These are phyloP conservation scores for Malus hybrid DNA, from an alignment of 331 rosid genomes.

Conservation along the genomic window DNA sequence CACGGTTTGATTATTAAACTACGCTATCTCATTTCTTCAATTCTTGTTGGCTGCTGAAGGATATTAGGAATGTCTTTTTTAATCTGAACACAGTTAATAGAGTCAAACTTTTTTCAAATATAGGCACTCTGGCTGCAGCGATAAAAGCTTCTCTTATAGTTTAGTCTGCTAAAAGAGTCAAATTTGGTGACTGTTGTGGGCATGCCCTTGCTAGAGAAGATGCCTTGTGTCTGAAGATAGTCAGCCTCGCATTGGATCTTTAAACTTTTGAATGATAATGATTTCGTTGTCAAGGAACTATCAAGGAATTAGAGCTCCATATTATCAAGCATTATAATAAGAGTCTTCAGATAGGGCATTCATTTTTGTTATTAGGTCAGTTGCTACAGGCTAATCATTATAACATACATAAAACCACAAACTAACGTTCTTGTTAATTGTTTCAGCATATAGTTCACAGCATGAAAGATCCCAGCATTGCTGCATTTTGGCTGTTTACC, in stretches of 20 bases:
- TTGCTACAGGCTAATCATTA: background rate
- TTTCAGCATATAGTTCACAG: conserved; percentile 80
- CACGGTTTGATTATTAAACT: background rate
- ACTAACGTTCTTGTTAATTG: conserved; percentile 2
- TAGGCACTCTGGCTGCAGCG: background rate
- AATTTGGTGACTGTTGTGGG: background rate
- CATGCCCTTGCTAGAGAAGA: background rate
- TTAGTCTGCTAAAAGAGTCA: background rate
- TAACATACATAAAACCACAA: background rate
- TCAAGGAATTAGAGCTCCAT: background rate
- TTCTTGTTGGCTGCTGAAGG: background rate
- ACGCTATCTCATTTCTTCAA: background rate
- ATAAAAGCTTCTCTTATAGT: background rate
- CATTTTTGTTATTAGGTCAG: background rate
- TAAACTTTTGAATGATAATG: background rate
- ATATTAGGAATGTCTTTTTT: background rate
- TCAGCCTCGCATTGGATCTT: background rate
- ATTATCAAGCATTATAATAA: background rate
- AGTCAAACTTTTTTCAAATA: background rate
- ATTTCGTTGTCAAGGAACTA: background rate
- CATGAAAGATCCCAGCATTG: conserved; percentile 95
- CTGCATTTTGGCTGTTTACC: conserved; percentile 90
- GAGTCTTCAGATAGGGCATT: background rate
- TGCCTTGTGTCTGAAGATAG: background rate
- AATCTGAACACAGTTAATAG: background rate